Evolutionary conservation across 1,139 yeast species (phyloP).

Genomic region (Starmera stellimalicola): DNA sequence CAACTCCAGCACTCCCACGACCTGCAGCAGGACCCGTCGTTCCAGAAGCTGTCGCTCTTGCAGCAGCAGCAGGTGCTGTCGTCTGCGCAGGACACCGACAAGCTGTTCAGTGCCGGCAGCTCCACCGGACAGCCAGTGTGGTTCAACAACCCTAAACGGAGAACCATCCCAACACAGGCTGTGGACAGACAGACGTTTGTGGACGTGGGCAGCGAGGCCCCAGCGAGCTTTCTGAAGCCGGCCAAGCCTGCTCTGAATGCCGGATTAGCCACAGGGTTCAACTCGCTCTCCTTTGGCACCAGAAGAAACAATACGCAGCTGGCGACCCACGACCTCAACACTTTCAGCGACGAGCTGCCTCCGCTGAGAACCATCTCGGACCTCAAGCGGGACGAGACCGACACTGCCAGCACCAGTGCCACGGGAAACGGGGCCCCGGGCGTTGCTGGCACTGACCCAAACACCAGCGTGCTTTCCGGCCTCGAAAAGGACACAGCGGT

Average conservation of each 20-base stretch:
- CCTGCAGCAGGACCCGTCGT: too few relatives aligned
- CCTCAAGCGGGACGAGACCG: conserved; percentile 15
- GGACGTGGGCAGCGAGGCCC: conserved; percentile 22
- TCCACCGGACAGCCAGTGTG: conserved; percentile 31
- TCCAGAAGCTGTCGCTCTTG: conserved; percentile 4
- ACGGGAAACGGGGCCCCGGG: too few relatives aligned
- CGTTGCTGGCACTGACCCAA: too few relatives aligned
- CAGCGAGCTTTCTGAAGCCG: conserved; percentile 16
- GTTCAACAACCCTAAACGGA: conserved; percentile 46
- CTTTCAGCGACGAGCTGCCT: conserved; percentile 19
- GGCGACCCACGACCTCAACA: conserved; percentile 11
- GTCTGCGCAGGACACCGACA: neutral
- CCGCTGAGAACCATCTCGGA: conserved; percentile 18
- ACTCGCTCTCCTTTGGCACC: conserved; percentile 27
- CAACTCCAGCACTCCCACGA: conserved; percentile 3
- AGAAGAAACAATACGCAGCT: conserved; percentile 19
- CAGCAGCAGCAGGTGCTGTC: too few relatives aligned
- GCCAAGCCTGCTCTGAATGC: conserved; percentile 7
- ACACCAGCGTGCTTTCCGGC: neutral
- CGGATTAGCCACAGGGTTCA: conserved; percentile 19
- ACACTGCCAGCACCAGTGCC: too few relatives aligned
- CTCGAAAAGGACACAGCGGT: neutral
- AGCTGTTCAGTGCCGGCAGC: neutral
- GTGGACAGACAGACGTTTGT: conserved; percentile 31
- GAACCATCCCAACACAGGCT: conserved; percentile 45